These are phyloP conservation scores for Pseudozyma sp. DNA, from an alignment of 1,284 basidiomycete species.

Conservation along the genomic window DNA sequence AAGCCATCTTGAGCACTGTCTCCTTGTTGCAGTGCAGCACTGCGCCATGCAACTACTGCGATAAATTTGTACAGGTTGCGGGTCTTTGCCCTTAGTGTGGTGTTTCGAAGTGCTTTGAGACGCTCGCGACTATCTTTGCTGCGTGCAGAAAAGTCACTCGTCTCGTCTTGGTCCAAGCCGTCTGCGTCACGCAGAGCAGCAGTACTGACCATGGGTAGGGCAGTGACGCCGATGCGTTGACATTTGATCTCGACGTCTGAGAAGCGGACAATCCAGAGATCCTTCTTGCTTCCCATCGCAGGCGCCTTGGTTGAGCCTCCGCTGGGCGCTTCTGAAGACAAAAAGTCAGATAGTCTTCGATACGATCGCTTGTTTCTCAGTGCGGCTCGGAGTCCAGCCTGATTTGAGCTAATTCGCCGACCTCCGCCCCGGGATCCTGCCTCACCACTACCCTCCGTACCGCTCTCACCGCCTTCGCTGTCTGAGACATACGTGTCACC, in stretches of 20 bases:
- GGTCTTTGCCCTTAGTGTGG: slow-evolving; percentile 59
- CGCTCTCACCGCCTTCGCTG: slow-evolving; percentile 38
- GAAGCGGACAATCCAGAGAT: slow-evolving; percentile 93
- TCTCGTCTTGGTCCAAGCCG: slow-evolving; percentile 5
- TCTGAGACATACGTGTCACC: slow-evolving; percentile 20
- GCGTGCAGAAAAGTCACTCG: slow-evolving; percentile 46
- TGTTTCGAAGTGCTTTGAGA: slow-evolving; percentile 57
- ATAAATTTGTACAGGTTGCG: slow-evolving; percentile 63
- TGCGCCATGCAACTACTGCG: slow-evolving; percentile 51
- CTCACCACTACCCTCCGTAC: slow-evolving; percentile 19
- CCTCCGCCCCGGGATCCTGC: not conserved
- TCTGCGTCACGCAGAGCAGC: slow-evolving; percentile 65
- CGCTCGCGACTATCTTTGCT: slow-evolving; percentile 62
- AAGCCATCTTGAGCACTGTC: slow-evolving; percentile 10
- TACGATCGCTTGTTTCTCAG: slow-evolving; percentile 60
- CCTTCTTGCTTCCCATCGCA: slow-evolving; percentile 73
- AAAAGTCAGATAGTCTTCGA: slow-evolving; percentile 59
- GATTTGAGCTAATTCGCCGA: slow-evolving; percentile 18
- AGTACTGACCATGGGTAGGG: slow-evolving; percentile 79
- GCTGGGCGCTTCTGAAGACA: slow-evolving; percentile 28
- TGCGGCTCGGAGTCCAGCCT: slow-evolving; percentile 45
- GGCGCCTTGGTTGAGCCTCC: slow-evolving; percentile 55
- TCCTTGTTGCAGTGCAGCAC: slow-evolving; percentile 15
- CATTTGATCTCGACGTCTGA: slow-evolving; percentile 94
- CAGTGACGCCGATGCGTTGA: slow-evolving; percentile 88